A percentile compares a stretch with the other conserved stretches of the same genome.
These are phyloP conservation scores for Rugosomyces carneus DNA, from an alignment of 1,284 basidiomycete genomes.

Conservation along the genomic window DNA sequence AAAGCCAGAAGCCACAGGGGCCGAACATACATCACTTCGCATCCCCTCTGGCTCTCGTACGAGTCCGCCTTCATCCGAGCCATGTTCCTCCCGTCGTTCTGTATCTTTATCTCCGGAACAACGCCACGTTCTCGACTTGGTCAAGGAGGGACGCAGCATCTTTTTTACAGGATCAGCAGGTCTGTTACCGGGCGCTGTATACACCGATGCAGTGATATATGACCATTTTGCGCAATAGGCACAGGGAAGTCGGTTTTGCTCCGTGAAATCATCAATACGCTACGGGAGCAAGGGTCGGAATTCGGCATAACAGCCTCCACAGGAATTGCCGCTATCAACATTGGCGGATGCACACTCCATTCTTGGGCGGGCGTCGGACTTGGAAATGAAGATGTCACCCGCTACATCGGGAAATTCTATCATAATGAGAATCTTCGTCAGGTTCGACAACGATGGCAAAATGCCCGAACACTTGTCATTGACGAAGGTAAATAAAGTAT, in stretches of 20 bases:
- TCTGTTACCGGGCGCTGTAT: slow-evolving; percentile 23
- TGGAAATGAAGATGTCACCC: slow-evolving; percentile 22
- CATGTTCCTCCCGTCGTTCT: neutral
- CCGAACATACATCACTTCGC: neutral
- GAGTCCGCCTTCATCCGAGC: neutral
- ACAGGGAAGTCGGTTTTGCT: slow-evolving; percentile 77
- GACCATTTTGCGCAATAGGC: slow-evolving; percentile 7
- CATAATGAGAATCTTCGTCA: slow-evolving; percentile 60
- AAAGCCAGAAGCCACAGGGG: neutral
- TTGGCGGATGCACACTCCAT: slow-evolving; percentile 84
- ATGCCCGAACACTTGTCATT: slow-evolving; percentile 73
- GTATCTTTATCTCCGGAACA: slow-evolving; percentile 26
- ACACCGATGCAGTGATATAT: neutral
- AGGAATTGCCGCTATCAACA: slow-evolving; percentile 88
- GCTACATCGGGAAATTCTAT: slow-evolving; percentile 52
- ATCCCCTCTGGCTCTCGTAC: neutral
- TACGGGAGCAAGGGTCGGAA: slow-evolving; percentile 12
- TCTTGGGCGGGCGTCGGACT: slow-evolving; percentile 66
- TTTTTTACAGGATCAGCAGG: slow-evolving; percentile 86
- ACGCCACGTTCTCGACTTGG: slow-evolving; percentile 22
- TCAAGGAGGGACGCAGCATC: slow-evolving; percentile 26
- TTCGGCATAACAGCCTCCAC: slow-evolving; percentile 33
- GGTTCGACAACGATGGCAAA: slow-evolving; percentile 64
- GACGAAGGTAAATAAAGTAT: slow-evolving; percentile 66
- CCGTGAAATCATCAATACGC: slow-evolving; percentile 67